Evolutionary conservation across 2,329 filamentous ascomycete species (phyloP).

Genomic region (Pseudogymnoascus verrucosus): DNA sequence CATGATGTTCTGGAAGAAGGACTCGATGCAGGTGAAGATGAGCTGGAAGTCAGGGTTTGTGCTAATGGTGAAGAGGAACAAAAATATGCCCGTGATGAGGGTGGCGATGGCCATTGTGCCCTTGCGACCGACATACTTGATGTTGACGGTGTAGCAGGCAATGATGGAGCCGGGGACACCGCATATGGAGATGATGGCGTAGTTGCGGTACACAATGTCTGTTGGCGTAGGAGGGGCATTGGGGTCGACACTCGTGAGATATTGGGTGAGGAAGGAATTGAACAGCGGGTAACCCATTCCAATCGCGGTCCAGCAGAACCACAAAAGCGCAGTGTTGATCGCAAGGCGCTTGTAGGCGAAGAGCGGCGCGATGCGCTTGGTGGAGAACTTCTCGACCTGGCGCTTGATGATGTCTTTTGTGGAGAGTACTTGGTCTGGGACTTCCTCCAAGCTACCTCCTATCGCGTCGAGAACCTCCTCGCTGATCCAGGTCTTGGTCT

Average conservation of each 20-base stretch:
- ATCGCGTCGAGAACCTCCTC: slow-evolving; percentile 57
- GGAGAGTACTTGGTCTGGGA: slow-evolving; percentile 12
- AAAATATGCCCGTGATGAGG: slow-evolving; percentile 58
- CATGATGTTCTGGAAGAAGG: slow-evolving; percentile 69
- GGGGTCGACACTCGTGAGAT: slow-evolving; percentile 54
- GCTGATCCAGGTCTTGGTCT: slow-evolving; percentile 65
- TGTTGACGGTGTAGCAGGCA: slow-evolving; percentile 63
- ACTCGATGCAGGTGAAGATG: slow-evolving; percentile 58
- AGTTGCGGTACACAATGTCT: slow-evolving; percentile 63
- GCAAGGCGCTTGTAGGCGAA: slow-evolving; percentile 47
- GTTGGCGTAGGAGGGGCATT: slow-evolving; percentile 30
- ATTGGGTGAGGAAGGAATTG: slow-evolving; percentile 85
- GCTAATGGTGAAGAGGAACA: slow-evolving; percentile 54
- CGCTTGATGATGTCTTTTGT: slow-evolving; percentile 17
- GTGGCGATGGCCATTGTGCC: slow-evolving; percentile 64
- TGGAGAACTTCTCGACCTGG: slow-evolving; percentile 59
- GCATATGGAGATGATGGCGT: slow-evolving; percentile 68
- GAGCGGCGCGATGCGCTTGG: slow-evolving; percentile 58
- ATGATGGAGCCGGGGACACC: slow-evolving; percentile 72
- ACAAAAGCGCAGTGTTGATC: slow-evolving; percentile 49
- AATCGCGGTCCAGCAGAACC: slow-evolving; percentile 76
- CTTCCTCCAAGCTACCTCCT: slow-evolving; percentile 30
- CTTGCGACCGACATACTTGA: slow-evolving; percentile 58
- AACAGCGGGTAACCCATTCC: slow-evolving; percentile 84
- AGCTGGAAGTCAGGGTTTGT: slow-evolving; percentile 51